These are phyloP conservation scores for Pulicaria dysenterica DNA, from an alignment of 129 eudicot species.

Conservation along the genomic window DNA sequence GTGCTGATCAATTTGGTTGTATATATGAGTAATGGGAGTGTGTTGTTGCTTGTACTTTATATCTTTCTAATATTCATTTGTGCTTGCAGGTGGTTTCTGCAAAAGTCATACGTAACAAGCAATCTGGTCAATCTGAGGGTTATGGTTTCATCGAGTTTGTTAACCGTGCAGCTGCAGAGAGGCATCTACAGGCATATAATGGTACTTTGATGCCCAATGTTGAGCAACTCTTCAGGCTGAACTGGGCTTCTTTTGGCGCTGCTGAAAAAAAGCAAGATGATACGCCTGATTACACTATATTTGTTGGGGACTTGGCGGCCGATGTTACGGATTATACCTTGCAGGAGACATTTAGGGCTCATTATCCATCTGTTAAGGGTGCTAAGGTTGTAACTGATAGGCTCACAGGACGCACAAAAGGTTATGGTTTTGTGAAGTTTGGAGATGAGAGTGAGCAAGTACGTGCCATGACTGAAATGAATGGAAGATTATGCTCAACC, in stretches of 20 bases:
- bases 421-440: constrained; percentile 94
- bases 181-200: constrained; percentile 74
- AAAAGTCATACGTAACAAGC: constrained; percentile 95
- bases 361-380: constrained; percentile 77
- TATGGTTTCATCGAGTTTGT: constrained; percentile 88
- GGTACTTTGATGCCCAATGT: constrained; percentile 75
- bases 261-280: constrained; percentile 82
- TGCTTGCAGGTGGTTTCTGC: constrained; percentile 68
- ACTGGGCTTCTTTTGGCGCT: constrained; percentile 94
- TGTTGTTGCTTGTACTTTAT: background rate
- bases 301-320: constrained; percentile 96
- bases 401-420: constrained; percentile 76
- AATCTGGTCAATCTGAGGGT: constrained; percentile 80
- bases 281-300: constrained; percentile 61
- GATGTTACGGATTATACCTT: constrained; percentile 85
- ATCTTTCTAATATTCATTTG: background rate
- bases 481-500: constrained; percentile 74
- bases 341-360: constrained; percentile 86
- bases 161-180: constrained; percentile 85
- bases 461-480: constrained; percentile 98
- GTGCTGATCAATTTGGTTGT: background rate
- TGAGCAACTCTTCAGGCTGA: constrained; percentile 76
- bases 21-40: background rate
- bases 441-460: constrained; percentile 84
- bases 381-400: constrained; percentile 94